These are phyloP conservation scores for Phaeosphaeriaceae sp. DNA, from an alignment of 2,329 filamentous ascomycete species.

Conservation along the genomic window DNA sequence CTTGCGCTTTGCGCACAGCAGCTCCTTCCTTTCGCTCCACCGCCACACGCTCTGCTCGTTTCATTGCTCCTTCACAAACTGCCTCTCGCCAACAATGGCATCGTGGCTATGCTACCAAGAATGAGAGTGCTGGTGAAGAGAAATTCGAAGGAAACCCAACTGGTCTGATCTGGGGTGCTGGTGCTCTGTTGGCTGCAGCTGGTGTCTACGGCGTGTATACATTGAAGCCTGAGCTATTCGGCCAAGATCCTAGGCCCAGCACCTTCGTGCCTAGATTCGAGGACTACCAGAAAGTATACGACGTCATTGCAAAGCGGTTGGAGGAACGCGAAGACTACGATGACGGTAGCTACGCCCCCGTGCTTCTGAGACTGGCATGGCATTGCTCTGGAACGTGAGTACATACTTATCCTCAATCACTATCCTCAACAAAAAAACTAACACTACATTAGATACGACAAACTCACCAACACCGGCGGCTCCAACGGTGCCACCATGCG, in stretches of 20 bases:
- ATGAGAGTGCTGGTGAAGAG: slow-evolving; percentile 57
- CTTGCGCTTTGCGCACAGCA: slow-evolving; percentile 50
- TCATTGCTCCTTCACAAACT: slow-evolving; percentile 66
- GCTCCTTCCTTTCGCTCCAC: slow-evolving; percentile 62
- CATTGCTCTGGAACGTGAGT: slow-evolving; percentile 81
- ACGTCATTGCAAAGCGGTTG: slow-evolving; percentile 78
- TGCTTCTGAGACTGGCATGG: slow-evolving; percentile 90
- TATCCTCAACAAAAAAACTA: slow-evolving; percentile 2
- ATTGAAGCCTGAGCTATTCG: slow-evolving; percentile 58
- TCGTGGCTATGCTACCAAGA: slow-evolving; percentile 71
- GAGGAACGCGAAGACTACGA: slow-evolving; percentile 95
- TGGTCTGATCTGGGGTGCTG: slow-evolving; percentile 42
- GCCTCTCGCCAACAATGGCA: slow-evolving; percentile 78
- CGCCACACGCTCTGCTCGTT: slow-evolving; percentile 62
- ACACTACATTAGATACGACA: slow-evolving; percentile 67
- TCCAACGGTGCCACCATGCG: slow-evolving; percentile 98
- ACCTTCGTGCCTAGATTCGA: slow-evolving; percentile 77
- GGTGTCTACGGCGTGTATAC: slow-evolving; percentile 56
- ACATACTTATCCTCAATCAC: neutral
- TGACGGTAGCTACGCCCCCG: slow-evolving; percentile 93
- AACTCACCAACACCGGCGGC: slow-evolving; percentile 84
- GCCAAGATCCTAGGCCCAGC: slow-evolving; percentile 40
- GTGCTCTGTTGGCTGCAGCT: slow-evolving; percentile 35
- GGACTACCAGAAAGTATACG: slow-evolving; percentile 96
- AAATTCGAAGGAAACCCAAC: slow-evolving; percentile 59